phyloP scores from a whole-genome alignment of 371 early-diverging fungal species.

The Mortierella sp. region DNA sequence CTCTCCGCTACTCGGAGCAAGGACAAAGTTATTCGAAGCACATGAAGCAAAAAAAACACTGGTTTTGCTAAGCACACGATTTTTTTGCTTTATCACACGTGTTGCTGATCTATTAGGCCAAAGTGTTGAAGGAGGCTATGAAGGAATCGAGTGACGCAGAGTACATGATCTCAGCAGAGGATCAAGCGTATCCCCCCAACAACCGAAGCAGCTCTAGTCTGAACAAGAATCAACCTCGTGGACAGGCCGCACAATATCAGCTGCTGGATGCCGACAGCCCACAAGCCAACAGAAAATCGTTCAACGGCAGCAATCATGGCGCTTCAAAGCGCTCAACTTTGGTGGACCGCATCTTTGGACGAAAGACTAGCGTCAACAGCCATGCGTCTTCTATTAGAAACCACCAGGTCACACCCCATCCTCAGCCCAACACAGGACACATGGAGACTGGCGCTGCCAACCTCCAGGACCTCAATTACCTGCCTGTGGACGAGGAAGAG shows the following conservation, averaged over 20 bases:
- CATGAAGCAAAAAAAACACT: neutral
- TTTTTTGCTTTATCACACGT: neutral
- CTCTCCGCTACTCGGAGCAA: too few species aligned
- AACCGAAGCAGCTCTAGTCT: constrained; percentile 42
- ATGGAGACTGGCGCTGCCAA: constrained; percentile 15
- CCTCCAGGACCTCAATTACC: constrained; percentile 26
- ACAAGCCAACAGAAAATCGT: constrained; percentile 5
- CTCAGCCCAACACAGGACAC: constrained; percentile 13
- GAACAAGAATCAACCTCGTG: constrained; percentile 10
- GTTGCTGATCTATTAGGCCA: constrained; percentile 20
- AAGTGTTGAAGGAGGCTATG: constrained; percentile 52
- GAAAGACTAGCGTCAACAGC: constrained; percentile 28
- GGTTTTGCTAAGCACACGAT: neutral
- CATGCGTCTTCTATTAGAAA: constrained; percentile 14
- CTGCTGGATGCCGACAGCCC: neutral
- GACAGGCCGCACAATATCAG: constrained; percentile 3
- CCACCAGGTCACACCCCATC: constrained; percentile 45
- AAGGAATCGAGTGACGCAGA: constrained; percentile 54
- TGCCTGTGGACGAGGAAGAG: constrained; percentile 44
- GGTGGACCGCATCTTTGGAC: constrained; percentile 43
- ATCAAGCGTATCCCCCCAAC: constrained; percentile 31
- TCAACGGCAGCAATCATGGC: neutral
- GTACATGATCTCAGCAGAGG: constrained; percentile 29
- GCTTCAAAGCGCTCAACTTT: constrained; percentile 34
- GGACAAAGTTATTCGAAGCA: too few species aligned